Base-by-base conservation (phyloP, 176 grass and related monocot species). In the Bonia amplexicaulis region DNA sequence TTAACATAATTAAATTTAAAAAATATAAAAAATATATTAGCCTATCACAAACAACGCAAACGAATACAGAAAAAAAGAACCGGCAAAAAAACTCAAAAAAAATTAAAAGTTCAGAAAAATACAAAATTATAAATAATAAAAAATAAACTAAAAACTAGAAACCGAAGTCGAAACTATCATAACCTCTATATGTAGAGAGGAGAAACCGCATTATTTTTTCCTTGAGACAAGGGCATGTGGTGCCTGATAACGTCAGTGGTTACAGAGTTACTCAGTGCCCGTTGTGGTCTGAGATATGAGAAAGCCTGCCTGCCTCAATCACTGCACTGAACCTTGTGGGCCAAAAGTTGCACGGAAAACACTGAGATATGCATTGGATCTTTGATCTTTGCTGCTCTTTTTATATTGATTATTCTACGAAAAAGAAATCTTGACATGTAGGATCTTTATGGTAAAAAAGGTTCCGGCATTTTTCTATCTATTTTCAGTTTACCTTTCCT, bases 141-240 rank as follows among this genome's bases (percentile, higher is more conserved):
- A n/a, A n/a, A n/a, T n/a, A n/a, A n/a, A n/a, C n/a, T n/a, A n/a
- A n/a, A n/a, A n/a, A n/a, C n/a, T n/a, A n/a, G n/a, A n/a, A n/a
- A n/a, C n/a, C n/a, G n/a, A n/a, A n/a, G n/a, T n/a, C n/a, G n/a
- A n/a, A n/a, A n/a, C n/a, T n/a, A n/a, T n/a, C n/a, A n/a, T n/a
- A n/a, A n/a, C n/a, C n/a, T n/a, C n/a, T n/a, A n/a, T 26, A 25
- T 60, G 1, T 13, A 2, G 6, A 20, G 1, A 42, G 41, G 3
- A 42, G 57, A 7, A 5, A 73, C n/a, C 16, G 53, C 14, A 64
- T 71, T 44, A 88, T 73, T 1, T 40, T 85, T 46, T 9, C 40
- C 82, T 80, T 16, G 81, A 67, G 31, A 84, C 81, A 89, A 49
- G 67, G 58, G 26, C 81, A 84, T 27, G 62, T 85, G 82, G 51